These are phyloP conservation scores for Podila epigama DNA, from an alignment of 192 early-diverging fungal genomes.

Conservation along the genomic window DNA sequence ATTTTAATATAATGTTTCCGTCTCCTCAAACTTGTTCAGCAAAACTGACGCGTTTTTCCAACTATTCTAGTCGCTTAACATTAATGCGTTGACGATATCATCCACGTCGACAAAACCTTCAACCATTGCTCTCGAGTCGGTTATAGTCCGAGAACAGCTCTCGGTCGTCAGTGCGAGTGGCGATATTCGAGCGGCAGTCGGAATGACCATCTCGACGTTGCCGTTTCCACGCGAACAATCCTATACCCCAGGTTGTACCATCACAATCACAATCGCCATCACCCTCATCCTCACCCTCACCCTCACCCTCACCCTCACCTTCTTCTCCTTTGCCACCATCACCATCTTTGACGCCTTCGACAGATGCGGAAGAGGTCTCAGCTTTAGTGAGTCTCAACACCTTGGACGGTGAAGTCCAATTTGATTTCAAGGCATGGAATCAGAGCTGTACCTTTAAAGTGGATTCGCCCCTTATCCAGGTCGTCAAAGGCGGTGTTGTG, in stretches of 20 bases:
- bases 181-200: slow-evolving; percentile 22
- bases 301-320: not conserved
- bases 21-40: too few species aligned
- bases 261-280: not conserved
- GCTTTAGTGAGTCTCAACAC: slow-evolving; percentile 26
- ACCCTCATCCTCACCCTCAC: not conserved
- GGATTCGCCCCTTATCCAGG: slow-evolving; percentile 11
- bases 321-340: not conserved
- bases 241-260: not conserved
- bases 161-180: slow-evolving; percentile 34
- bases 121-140: slow-evolving; percentile 5
- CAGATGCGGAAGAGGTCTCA: too few species aligned
- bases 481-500: slow-evolving; percentile 9
- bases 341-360: not conserved
- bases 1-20: too few species aligned
- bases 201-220: too few species aligned
- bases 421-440: slow-evolving; percentile 37
- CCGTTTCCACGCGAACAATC: too few species aligned
- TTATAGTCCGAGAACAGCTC: slow-evolving; percentile 26
- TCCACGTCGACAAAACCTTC: slow-evolving; percentile 20
- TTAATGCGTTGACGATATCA: slow-evolving; percentile 27
- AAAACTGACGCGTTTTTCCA: not conserved
- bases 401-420: slow-evolving; percentile 19
- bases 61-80: slow-evolving; percentile 22
- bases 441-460: slow-evolving; percentile 24